phyloP scores from a whole-genome alignment of 371 early-diverging fungal species.

The Mucor racemosus region DNA sequence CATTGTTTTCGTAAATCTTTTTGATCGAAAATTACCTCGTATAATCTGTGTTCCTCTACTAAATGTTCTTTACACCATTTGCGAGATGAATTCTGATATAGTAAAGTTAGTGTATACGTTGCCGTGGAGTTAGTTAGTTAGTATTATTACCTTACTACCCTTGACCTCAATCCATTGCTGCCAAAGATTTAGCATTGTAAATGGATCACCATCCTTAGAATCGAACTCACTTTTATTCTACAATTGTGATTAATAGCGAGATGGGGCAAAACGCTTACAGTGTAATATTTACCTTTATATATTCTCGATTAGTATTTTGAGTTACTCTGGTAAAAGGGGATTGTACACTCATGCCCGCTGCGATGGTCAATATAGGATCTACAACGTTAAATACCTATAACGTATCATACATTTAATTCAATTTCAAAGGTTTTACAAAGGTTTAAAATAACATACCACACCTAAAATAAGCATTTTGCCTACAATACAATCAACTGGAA shows the following conservation, averaged over 20 bases:
- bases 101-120: not conserved
- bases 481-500: conserved; percentile 87
- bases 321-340: conserved; percentile 65
- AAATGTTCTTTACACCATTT: conserved; percentile 70
- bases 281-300: conserved; percentile 32
- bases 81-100: conserved; percentile 48
- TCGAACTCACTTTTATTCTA: conserved; percentile 59
- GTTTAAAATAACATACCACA: conserved; percentile 29
- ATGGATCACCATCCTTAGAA: conserved; percentile 69
- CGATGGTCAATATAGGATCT: conserved; percentile 82
- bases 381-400: conserved; percentile 62
- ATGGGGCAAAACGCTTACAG: not conserved
- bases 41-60: conserved; percentile 71
- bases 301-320: conserved; percentile 45
- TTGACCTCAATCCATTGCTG: conserved; percentile 67
- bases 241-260: not conserved
- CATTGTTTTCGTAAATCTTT: no score
- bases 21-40: conserved; percentile 52
- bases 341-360: conserved; percentile 77
- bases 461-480: conserved; percentile 87
- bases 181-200: conserved; percentile 68
- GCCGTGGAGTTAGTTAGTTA: no score
- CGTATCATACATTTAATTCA: no score
- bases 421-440: no score
- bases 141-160: conserved; percentile 37